These are phyloP conservation scores for Saturnispora sanitii DNA, from an alignment of 805 yeast genomes.

Conservation along the genomic window DNA sequence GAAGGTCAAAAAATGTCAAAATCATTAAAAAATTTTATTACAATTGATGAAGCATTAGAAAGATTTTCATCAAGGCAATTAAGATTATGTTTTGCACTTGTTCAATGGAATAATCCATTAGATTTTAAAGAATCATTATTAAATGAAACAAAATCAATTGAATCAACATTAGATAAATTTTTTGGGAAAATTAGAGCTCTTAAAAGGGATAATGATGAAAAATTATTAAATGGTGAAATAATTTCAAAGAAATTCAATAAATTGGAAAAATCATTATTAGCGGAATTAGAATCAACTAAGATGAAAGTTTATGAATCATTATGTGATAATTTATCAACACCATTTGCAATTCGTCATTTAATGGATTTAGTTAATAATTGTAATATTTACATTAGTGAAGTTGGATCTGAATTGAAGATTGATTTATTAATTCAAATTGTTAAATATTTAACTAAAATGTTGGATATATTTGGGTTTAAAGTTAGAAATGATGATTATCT, in stretches of 20 bases:
- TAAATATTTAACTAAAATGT: constrained; percentile 59
- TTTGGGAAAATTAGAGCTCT: constrained; percentile 84
- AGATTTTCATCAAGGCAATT: constrained; percentile 70
- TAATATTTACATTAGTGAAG: constrained; percentile 61
- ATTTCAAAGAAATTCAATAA: constrained; percentile 53
- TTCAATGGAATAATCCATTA: constrained; percentile 85
- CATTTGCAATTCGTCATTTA: constrained; percentile 56
- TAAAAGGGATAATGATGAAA: constrained; percentile 51
- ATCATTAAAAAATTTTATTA: constrained; percentile 87
- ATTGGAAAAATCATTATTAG: constrained; percentile 43
- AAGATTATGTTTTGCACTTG: constrained; percentile 81
- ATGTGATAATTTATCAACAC: constrained; percentile 82
- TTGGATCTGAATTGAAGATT: constrained; percentile 42
- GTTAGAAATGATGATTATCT: constrained; percentile 56
- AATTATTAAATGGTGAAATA: constrained; percentile 36
- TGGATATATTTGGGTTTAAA: constrained; percentile 68
- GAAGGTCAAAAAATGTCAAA: constrained; percentile 99
- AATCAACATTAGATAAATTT: constrained; percentile 67
- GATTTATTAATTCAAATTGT: constrained; percentile 61
- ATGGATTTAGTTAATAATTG: constrained; percentile 59
- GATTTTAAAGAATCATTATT: constrained; percentile 83
- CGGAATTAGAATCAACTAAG: constrained; percentile 39
- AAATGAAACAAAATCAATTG: constrained; percentile 67
- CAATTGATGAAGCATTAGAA: constrained; percentile 80
- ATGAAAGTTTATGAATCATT: constrained; percentile 61